Conservation (phyloP, 768 basidiomycete genomes). For the Kwoniella europaea region DNA sequence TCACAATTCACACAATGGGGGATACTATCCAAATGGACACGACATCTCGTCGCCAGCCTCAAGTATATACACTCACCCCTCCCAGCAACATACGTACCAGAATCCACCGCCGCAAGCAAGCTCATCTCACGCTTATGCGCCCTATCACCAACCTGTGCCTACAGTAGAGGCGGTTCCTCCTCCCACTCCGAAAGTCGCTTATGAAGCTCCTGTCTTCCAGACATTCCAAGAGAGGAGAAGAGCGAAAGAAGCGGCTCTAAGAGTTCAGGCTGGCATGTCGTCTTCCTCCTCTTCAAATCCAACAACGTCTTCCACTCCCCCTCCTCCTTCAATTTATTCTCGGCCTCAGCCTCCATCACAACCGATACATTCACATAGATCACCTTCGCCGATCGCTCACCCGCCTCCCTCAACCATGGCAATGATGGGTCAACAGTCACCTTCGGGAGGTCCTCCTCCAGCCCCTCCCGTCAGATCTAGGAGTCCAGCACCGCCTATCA, state of each 20-base stretch:
- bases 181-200: conserved; percentile 42
- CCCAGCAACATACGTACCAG: conserved; percentile 3
- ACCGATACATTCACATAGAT: background rate
- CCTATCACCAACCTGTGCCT: conserved; percentile 6
- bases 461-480: conserved; percentile 25
- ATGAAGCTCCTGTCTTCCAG: conserved; percentile 50
- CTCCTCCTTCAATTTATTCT: background rate
- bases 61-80: background rate
- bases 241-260: conserved; percentile 42
- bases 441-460: conserved; percentile 17
- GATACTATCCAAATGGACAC: background rate
- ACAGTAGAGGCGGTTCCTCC: conserved; percentile 35
- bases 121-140: background rate
- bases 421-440: conserved; percentile 20
- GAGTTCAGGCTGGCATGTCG: conserved; percentile 22
- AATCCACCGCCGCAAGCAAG: background rate
- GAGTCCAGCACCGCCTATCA: conserved; percentile 16
- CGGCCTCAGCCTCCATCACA: background rate
- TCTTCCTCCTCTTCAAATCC: conserved; percentile 1
- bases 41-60: background rate
- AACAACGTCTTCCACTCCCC: conserved; percentile 4
- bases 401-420: conserved; percentile 20
- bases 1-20: conserved; percentile 6
- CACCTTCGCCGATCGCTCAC: conserved; percentile 9
- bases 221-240: conserved; percentile 52